Conservation (phyloP, 208 protist genomes). For the Leishmania tropica region DNA sequence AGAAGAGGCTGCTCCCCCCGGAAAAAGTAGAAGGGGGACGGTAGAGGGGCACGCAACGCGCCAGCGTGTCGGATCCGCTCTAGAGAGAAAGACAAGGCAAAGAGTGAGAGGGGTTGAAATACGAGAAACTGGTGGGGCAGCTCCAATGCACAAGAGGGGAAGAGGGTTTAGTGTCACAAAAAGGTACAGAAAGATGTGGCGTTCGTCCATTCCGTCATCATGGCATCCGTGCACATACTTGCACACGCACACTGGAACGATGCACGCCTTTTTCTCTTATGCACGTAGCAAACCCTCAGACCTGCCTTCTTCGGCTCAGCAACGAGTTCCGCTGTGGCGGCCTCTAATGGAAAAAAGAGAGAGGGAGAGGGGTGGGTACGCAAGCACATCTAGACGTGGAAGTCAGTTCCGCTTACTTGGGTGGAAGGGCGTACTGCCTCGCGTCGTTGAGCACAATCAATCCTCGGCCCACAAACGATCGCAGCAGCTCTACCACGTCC, state of each 20-base stretch:
- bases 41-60: background rate
- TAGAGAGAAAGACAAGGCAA: background rate
- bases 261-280: background rate
- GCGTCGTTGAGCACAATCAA: constrained; percentile 58
- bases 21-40: background rate
- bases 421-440: constrained; percentile 59
- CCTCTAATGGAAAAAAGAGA: background rate
- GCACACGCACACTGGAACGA: background rate
- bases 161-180: background rate
- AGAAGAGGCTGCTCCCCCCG: background rate
- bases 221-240: background rate
- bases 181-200: background rate
- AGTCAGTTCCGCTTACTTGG: constrained; percentile 13
- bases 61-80: background rate
- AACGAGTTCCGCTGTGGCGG: background rate
- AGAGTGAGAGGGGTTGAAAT: background rate
- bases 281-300: no score
- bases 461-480: constrained; percentile 60
- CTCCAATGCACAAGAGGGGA: background rate
- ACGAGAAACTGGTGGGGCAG: background rate
- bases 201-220: background rate
- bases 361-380: no score
- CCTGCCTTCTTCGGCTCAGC: background rate
- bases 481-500: constrained; percentile 70
- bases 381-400: background rate